Conservation (phyloP, 345 rosid genomes). For the Sisymbrium altissimum region DNA sequence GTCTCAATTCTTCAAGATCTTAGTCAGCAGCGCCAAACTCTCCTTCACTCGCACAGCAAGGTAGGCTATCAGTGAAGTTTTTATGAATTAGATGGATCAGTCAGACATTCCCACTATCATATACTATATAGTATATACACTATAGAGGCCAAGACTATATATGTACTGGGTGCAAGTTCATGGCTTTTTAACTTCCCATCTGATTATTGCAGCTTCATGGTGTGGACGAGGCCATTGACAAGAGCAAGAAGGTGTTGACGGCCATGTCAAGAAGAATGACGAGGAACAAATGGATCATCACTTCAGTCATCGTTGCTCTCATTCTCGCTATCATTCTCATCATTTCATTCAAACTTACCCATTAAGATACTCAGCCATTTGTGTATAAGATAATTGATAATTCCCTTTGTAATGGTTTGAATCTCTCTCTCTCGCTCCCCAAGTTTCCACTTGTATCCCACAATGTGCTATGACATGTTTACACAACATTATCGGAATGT, state of each 20-base stretch:
- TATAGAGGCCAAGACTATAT: no score
- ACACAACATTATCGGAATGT: not conserved
- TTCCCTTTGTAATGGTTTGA: not conserved
- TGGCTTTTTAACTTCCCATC: not conserved
- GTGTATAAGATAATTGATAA: not conserved
- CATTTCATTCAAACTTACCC: conserved; percentile 54
- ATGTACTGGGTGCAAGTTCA: not conserved
- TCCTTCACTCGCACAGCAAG: conserved; percentile 68
- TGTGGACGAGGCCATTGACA: conserved; percentile 74
- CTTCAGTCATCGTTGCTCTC: conserved; percentile 53
- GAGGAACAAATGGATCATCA: conserved; percentile 70
- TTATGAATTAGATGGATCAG: not conserved
- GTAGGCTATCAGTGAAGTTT: conserved; percentile 17
- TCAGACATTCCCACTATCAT: not conserved
- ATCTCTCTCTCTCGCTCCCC: not conserved
- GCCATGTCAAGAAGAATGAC: conserved; percentile 67
- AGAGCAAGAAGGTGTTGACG: conserved; percentile 73
- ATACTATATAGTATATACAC: no score
- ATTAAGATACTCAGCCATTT: conserved; percentile 5
- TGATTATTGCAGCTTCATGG: conserved; percentile 54
- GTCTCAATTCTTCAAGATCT: conserved; percentile 82
- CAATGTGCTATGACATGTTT: not conserved
- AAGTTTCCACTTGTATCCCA: conserved; percentile 8
- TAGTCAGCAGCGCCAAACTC: conserved; percentile 78
- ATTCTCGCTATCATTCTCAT: conserved; percentile 54